These are phyloP conservation scores for Tolypocladium amazonense DNA, from an alignment of 2,329 filamentous ascomycete genomes.

Conservation along the genomic window DNA sequence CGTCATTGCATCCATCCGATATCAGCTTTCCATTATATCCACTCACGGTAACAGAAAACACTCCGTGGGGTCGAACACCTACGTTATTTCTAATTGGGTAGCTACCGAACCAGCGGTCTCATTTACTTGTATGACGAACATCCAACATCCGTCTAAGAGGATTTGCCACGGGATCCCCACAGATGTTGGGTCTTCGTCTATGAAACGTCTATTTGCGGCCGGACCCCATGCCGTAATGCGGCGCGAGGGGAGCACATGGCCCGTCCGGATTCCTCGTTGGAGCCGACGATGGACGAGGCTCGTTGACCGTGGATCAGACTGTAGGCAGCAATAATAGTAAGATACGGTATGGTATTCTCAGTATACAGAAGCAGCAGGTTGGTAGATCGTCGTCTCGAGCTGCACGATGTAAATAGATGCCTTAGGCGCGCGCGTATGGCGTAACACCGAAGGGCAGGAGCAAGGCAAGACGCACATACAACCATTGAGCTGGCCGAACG, in stretches of 20 bases:
- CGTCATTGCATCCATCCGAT: too few species aligned
- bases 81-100: too few species aligned
- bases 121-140: too few species aligned
- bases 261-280: not conserved
- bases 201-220: not conserved
- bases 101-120: too few species aligned
- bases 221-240: not conserved
- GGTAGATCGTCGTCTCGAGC: not conserved
- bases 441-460: not conserved
- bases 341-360: not conserved
- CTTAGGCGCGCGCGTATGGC: not conserved
- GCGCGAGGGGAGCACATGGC: not conserved
- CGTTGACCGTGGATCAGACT: not conserved
- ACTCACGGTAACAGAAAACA: too few species aligned
- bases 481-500: not conserved
- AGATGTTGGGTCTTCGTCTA: too few species aligned
- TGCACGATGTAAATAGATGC: not conserved
- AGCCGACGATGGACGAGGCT: not conserved
- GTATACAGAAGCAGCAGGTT: not conserved
- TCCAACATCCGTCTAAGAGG: too few species aligned
- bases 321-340: not conserved
- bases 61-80: too few species aligned
- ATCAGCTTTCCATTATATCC: too few species aligned
- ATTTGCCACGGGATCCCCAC: too few species aligned
- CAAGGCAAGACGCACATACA: not conserved